Evolutionary conservation across 495 filamentous ascomycete species (phyloP).

Genomic region (Xylaria sp.): DNA sequence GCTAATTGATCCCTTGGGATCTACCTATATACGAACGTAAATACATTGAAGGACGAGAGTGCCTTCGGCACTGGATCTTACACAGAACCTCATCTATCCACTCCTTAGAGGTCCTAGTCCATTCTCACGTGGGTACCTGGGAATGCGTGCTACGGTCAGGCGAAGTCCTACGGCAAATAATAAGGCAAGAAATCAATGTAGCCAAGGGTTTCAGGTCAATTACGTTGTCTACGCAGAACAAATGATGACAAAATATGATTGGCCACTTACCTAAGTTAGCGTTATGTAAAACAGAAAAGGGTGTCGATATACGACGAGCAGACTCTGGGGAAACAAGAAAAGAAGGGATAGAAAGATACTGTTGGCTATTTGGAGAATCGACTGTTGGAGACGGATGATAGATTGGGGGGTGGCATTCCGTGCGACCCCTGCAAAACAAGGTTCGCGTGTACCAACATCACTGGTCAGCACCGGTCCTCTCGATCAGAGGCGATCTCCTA

Average conservation of each 20-base stretch:
- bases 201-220: not conserved
- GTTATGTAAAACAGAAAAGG: not conserved
- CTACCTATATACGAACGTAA: not conserved
- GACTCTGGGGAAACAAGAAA: not conserved
- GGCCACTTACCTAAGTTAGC: not conserved
- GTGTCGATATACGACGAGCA: not conserved
- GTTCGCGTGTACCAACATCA: conserved; percentile 10
- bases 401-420: not conserved
- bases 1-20: not conserved
- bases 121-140: conserved; percentile 10
- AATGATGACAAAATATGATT: not conserved
- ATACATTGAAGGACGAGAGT: not conserved
- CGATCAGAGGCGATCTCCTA: conserved; percentile 11
- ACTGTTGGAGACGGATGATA: conserved; percentile 5
- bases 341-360: not conserved
- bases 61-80: not conserved
- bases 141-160: not conserved
- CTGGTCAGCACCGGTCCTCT: conserved; percentile 6
- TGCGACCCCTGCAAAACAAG: conserved; percentile 8
- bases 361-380: not conserved
- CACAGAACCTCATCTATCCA: not conserved
- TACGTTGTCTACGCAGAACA: not conserved
- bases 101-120: not conserved
- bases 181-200: not conserved
- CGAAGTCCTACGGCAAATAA: not conserved